phyloP scores from a whole-genome alignment of 192 early-diverging fungal genomes.

The Kappamyces sp. region DNA sequence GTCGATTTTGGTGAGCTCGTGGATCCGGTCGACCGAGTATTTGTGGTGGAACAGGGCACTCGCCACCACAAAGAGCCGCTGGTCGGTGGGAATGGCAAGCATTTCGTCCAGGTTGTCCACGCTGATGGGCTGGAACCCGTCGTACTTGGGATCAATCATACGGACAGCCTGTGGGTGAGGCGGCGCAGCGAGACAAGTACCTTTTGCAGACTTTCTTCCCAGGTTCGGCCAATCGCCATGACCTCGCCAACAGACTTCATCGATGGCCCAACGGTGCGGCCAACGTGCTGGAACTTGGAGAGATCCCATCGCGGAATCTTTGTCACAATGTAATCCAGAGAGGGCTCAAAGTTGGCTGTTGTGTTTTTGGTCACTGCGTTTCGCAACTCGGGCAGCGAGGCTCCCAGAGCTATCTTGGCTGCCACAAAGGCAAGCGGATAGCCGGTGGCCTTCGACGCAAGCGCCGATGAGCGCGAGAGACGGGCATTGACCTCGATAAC shows the following conservation, averaged over 20 bases:
- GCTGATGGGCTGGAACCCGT: constrained; percentile 68
- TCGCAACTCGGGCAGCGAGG: constrained; percentile 75
- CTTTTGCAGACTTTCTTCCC: constrained; percentile 95
- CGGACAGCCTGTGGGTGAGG: constrained; percentile 58
- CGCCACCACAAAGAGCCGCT: constrained; percentile 74
- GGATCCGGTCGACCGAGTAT: constrained; percentile 71
- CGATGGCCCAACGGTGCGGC: constrained; percentile 72
- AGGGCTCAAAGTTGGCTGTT: constrained; percentile 95
- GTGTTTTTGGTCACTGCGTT: constrained; percentile 92
- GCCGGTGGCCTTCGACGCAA: constrained; percentile 96
- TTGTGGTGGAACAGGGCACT: constrained; percentile 73
- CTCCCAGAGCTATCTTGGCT: constrained; percentile 92
- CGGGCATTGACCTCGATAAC: constrained; percentile 99
- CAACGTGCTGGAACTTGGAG: constrained; percentile 87
- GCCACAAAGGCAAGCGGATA: constrained; percentile 98
- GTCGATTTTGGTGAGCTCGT: constrained; percentile 82
- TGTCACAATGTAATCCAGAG: constrained; percentile 88
- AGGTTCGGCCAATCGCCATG: constrained; percentile 97
- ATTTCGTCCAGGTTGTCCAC: constrained; percentile 53
- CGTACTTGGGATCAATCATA: constrained; percentile 86
- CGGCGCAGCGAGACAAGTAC: constrained; percentile 25
- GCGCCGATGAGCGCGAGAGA: constrained; percentile 74
- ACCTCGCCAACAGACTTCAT: constrained; percentile 99
- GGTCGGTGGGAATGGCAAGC: constrained; percentile 71
- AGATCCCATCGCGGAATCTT: constrained; percentile 99